These are phyloP conservation scores for Colletotrichum graminicola DNA, from an alignment of 2,329 filamentous ascomycete species.

Conservation along the genomic window DNA sequence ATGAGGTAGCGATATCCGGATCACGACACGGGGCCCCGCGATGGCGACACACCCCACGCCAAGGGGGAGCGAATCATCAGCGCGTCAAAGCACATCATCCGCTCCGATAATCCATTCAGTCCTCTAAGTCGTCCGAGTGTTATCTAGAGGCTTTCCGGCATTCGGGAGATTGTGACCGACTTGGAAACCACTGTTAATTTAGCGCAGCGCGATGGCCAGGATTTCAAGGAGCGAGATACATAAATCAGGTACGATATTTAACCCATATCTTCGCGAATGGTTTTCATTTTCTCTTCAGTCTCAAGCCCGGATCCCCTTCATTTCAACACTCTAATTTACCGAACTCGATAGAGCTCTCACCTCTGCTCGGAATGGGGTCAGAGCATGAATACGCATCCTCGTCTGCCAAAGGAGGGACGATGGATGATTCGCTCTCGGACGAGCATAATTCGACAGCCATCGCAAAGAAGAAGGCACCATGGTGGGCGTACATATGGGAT, in stretches of 20 bases:
- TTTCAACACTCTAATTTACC: constrained; percentile 3
- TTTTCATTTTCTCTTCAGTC: background rate
- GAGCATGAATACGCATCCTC: constrained; percentile 34
- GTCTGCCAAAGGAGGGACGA: constrained; percentile 25
- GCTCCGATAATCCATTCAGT: constrained; percentile 1
- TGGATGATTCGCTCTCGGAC: constrained; percentile 24
- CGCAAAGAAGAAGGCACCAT: constrained; percentile 44
- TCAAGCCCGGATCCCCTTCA: background rate
- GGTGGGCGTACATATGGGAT: constrained; percentile 52
- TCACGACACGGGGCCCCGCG: constrained; percentile 41
- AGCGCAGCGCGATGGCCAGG: constrained; percentile 31
- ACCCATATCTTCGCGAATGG: too few species aligned
- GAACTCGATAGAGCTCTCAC: constrained; percentile 35
- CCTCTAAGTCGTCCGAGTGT: constrained; percentile 7
- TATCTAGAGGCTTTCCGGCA: constrained; percentile 1
- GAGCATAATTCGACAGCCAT: constrained; percentile 4
- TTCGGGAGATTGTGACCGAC: constrained; percentile 17
- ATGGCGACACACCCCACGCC: constrained; percentile 42
- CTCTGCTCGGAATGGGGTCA: constrained; percentile 36
- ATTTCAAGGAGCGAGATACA: constrained; percentile 28
- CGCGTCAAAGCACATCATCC: constrained; percentile 38
- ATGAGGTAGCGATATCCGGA: constrained; percentile 28
- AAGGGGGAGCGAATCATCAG: constrained; percentile 35
- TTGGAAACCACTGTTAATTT: constrained; percentile 9
- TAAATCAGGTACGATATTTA: constrained; percentile 33